Evolutionary conservation across 148 eudicot genomes (phyloP), one percentile per base, ranked within the genome.

Genomic region (Diospyros lotus): DNA sequence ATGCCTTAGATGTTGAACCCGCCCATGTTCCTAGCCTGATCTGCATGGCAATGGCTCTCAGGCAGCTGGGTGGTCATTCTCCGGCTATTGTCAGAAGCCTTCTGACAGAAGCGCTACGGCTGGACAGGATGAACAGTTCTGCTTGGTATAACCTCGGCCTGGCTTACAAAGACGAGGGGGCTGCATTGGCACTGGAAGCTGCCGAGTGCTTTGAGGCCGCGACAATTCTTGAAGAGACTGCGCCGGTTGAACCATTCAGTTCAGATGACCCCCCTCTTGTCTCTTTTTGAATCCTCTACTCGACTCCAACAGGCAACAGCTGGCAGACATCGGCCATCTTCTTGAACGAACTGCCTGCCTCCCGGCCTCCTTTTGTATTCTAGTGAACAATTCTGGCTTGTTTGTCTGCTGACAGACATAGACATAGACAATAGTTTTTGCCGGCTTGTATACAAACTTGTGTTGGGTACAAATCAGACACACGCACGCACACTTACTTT

Each of bases 121-220:
- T 81, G 10, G 94, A 95, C 80, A 83, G 91, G 81, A 88, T 74
- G 82, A 89, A 89, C 67, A 78, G 83, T 69, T 83, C 85, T 6
- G 92, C 95, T 11, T 95, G 98, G 98, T 79, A 87, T 75, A 86
- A 90, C 77, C 91, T 92, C 13, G 98, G 97, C 67, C 79, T 89
- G 64, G 72, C 89, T 65, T 84, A 80, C 87, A 90, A 86, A 67
- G 83, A 83, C 1, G 86, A 81, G 11, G 81, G 87, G 3, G 68
- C 63, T 48, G 80, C 83, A 9, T 79, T 74, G 7, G 73, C 84
- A 13, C 4, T 58, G 64, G 94, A 89, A 80, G 97, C 97, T 72
- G 94, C 82, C 12, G 96, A 95, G 46, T 92, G 96, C 74, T 95
- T 95, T 52, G 82, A 85, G 79, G 90, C 98, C 61, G 98, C 97